Evolutionary conservation across 2,329 filamentous ascomycete species (phyloP).

Genomic region (Penicillium sp.): DNA sequence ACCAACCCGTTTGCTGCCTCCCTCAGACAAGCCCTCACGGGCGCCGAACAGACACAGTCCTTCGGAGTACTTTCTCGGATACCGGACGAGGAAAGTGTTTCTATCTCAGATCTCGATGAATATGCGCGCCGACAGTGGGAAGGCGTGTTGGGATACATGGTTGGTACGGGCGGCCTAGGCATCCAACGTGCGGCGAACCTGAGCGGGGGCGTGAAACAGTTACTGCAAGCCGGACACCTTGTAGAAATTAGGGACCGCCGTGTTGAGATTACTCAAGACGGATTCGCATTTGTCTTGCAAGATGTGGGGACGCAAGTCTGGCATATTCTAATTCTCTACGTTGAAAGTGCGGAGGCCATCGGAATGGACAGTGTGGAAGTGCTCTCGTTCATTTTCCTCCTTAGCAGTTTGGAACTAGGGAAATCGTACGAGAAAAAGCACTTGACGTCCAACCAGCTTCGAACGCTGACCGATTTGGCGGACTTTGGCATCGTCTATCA

Average conservation of each 20-base stretch:
- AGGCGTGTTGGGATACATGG: constrained; percentile 92
- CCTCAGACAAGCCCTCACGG: constrained; percentile 83
- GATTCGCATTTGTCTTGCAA: constrained; percentile 92
- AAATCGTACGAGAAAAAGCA: constrained; percentile 87
- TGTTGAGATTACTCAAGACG: constrained; percentile 84
- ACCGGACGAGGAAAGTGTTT: constrained; percentile 66
- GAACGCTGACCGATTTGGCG: constrained; percentile 87
- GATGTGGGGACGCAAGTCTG: constrained; percentile 97
- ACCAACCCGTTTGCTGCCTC: constrained; percentile 83
- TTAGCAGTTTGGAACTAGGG: constrained; percentile 90
- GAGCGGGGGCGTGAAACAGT: constrained; percentile 79
- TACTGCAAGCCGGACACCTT: constrained; percentile 79
- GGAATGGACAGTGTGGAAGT: constrained; percentile 90
- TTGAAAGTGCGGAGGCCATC: constrained; percentile 77
- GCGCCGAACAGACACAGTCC: constrained; percentile 81
- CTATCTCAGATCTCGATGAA: constrained; percentile 75
- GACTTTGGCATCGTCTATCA: constrained; percentile 92
- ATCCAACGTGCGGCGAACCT: constrained; percentile 57
- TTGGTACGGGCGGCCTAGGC: constrained; percentile 60
- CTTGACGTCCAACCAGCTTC: constrained; percentile 77
- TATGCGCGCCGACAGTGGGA: constrained; percentile 94
- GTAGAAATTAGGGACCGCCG: constrained; percentile 65
- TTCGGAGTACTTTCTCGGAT: constrained; percentile 84
- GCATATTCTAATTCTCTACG: constrained; percentile 91
- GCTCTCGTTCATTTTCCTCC: constrained; percentile 92